Evolutionary conservation across 129 eudicot genomes (phyloP).

Genomic region (Ambrosia artemisiifolia): DNA sequence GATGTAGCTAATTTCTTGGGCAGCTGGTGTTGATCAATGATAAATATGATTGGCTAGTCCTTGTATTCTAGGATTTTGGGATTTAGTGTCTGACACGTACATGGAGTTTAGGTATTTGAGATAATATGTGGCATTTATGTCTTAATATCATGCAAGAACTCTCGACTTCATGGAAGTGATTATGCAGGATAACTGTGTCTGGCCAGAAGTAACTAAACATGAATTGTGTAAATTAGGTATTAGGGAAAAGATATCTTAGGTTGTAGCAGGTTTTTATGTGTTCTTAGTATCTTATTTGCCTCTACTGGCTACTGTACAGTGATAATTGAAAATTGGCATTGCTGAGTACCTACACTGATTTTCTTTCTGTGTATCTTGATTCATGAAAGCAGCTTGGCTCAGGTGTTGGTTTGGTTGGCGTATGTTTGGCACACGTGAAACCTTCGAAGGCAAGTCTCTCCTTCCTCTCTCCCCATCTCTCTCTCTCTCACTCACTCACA

Average conservation of each 20-base stretch:
- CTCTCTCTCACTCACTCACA: neutral
- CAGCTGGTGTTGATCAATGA: neutral
- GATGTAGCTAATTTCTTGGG: neutral
- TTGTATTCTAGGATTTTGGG: neutral
- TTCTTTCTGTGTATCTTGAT: conserved; percentile 7
- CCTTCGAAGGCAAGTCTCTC: conserved; percentile 62
- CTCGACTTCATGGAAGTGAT: conserved; percentile 12
- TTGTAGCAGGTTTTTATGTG: conserved; percentile 2
- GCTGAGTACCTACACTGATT: neutral
- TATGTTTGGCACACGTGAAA: conserved; percentile 64
- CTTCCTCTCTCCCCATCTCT: conserved; percentile 11
- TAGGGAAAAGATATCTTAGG: neutral
- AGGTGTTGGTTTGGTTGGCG: conserved; percentile 97
- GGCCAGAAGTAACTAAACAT: conserved; percentile 1
- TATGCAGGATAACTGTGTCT: conserved; percentile 5
- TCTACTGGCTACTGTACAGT: neutral
- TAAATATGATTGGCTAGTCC: neutral
- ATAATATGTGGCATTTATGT: neutral
- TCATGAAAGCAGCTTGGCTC: conserved; percentile 71
- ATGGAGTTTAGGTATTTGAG: neutral
- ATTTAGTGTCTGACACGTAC: neutral
- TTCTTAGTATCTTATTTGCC: neutral
- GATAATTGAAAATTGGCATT: neutral
- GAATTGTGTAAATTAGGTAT: neutral
- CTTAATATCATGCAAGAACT: conserved; percentile 1